Evolutionary conservation across 768 basidiomycete species (phyloP).

Genomic region (Amanita fuliginea): DNA sequence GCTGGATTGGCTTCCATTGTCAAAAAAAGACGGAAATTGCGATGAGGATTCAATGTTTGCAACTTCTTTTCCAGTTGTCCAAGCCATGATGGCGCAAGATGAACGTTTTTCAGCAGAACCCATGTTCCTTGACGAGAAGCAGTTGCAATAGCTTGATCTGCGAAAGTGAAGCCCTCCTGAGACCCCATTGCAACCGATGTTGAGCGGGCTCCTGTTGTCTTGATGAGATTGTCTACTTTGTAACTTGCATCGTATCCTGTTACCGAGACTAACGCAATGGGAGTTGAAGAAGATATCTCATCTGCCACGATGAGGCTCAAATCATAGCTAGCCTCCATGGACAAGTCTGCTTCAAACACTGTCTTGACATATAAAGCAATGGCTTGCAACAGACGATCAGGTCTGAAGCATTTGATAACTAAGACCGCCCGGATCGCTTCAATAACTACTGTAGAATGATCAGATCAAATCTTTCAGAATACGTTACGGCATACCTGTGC

Average conservation of each 20-base stretch:
- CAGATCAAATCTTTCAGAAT: constrained; percentile 8
- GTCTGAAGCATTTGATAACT: constrained; percentile 83
- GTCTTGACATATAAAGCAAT: constrained; percentile 62
- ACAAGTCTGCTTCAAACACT: constrained; percentile 77
- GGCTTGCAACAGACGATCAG: constrained; percentile 83
- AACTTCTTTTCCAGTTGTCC: constrained; percentile 94
- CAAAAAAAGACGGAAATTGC: constrained; percentile 91
- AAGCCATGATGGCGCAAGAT: constrained; percentile 92
- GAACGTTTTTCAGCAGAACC: constrained; percentile 97
- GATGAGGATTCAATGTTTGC: constrained; percentile 82
- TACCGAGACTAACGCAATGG: constrained; percentile 85
- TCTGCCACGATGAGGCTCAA: constrained; percentile 66
- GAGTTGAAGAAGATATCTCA: constrained; percentile 73
- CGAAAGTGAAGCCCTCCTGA: constrained; percentile 91
- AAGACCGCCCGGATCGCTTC: constrained; percentile 68
- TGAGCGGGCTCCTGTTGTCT: constrained; percentile 65
- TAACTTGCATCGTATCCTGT: constrained; percentile 99
- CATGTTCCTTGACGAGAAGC: constrained; percentile 91
- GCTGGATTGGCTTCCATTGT: constrained; percentile 96
- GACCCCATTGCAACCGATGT: constrained; percentile 97
- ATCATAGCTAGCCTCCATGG: constrained; percentile 62
- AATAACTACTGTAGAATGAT: constrained; percentile 40
- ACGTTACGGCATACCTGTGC: constrained; percentile 49
- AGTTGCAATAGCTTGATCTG: constrained; percentile 90
- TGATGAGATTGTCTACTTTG: constrained; percentile 80